Conservation (phyloP, 2,329 filamentous ascomycete species). For the Beauveria asiatica region DNA sequence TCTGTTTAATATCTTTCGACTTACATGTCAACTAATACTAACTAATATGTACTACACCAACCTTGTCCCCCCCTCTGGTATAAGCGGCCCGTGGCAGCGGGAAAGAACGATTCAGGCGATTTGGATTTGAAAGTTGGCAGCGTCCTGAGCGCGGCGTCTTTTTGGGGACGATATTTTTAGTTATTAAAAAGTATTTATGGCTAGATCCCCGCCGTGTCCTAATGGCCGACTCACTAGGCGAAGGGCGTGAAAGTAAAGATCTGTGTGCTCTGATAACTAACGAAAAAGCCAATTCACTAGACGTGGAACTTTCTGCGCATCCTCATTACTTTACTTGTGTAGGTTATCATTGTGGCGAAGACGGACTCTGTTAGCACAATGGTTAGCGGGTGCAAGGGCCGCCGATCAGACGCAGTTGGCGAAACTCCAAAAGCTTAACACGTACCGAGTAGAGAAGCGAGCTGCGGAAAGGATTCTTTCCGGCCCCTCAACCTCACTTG, state of each 20-base stretch:
- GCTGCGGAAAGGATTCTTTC: not conserved
- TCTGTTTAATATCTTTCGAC: not conserved
- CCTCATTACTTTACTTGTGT: no score
- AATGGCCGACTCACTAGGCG: not conserved
- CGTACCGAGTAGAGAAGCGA: not conserved
- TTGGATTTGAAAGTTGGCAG: not conserved
- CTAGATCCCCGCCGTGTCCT: not conserved
- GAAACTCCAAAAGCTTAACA: not conserved
- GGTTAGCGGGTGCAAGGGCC: not conserved
- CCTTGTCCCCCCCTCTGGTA: not conserved
- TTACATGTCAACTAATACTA: not conserved
- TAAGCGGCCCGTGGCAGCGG: not conserved
- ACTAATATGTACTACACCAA: not conserved
- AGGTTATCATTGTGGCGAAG: not conserved
- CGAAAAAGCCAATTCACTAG: no score
- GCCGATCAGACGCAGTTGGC: not conserved
- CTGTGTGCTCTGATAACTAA: no score
- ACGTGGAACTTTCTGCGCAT: no score
- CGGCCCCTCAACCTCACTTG: not conserved
- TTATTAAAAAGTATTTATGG: no score
- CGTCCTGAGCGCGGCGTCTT: not conserved
- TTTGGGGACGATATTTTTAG: not conserved
- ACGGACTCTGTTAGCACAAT: not conserved
- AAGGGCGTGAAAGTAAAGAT: not conserved
- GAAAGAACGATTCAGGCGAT: not conserved